phyloP scores from a whole-genome alignment of 371 early-diverging fungal genomes.

The Entomophthora muscae region DNA sequence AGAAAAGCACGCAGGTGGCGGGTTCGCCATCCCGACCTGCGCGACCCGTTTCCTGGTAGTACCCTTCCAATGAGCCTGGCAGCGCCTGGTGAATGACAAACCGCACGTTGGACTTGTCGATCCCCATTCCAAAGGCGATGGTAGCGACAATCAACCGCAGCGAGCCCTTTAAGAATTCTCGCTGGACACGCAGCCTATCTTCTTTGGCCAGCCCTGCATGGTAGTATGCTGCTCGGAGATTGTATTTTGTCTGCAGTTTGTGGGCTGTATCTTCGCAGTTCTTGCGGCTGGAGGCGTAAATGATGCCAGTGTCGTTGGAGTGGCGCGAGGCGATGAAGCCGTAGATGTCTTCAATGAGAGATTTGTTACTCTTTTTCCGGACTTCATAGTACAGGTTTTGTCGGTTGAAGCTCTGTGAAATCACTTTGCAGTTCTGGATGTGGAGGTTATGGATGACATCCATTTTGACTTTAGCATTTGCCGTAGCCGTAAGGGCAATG shows the following conservation, averaged over 20 bases:
- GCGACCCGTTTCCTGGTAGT: conserved; percentile 99
- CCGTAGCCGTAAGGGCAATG: conserved; percentile 98
- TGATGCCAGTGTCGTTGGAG: conserved; percentile 73
- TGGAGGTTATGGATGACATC: conserved; percentile 47
- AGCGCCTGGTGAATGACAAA: conserved; percentile 95
- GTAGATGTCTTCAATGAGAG: conserved; percentile 52
- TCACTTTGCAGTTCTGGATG: conserved; percentile 43
- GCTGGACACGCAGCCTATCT: conserved; percentile 68
- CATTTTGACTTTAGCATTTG: conserved; percentile 78
- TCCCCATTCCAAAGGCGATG: conserved; percentile 98
- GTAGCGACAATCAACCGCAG: conserved; percentile 95
- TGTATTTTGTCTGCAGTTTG: conserved; percentile 25
- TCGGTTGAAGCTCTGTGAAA: conserved; percentile 83
- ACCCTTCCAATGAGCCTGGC: conserved; percentile 96
- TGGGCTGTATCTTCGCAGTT: conserved; percentile 81
- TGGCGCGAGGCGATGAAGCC: conserved; percentile 50
- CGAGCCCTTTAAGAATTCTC: conserved; percentile 61
- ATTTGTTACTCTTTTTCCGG: conserved; percentile 29
- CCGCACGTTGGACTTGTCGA: conserved; percentile 98
- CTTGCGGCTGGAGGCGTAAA: conserved; percentile 80
- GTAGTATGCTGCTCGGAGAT: conserved; percentile 50
- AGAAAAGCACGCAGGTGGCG: conserved; percentile 80
- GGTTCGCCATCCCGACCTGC: conserved; percentile 95
- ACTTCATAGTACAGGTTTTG: conserved; percentile 75
- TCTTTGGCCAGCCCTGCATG: conserved; percentile 84